Conservation (phyloP, 1,284 basidiomycete species). For the Puccinia horiana region DNA sequence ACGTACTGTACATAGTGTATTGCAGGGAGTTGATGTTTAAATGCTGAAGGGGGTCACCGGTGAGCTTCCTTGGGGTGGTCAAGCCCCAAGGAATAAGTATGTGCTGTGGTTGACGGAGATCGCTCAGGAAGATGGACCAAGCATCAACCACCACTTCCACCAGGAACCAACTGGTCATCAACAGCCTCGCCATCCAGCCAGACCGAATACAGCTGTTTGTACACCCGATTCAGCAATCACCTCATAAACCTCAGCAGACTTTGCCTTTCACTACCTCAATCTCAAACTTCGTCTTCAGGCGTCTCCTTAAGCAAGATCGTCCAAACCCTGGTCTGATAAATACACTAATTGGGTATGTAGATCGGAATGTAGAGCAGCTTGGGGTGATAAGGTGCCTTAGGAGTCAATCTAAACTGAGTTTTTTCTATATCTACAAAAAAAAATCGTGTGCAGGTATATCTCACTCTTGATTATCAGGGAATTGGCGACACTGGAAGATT, state of each 20-base stretch:
- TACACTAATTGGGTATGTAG: background rate
- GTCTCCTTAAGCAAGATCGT: background rate
- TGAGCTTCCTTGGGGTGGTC: too few relatives aligned
- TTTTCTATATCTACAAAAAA: background rate
- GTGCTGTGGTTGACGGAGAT: too few relatives aligned
- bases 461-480: slow-evolving; percentile 14
- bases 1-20: too few relatives aligned
- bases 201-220: background rate
- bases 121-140: background rate
- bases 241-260: background rate
- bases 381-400: background rate
- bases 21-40: too few relatives aligned
- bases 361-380: background rate
- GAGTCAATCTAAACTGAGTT: background rate
- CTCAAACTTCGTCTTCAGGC: background rate
- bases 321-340: background rate
- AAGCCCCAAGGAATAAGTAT: too few relatives aligned
- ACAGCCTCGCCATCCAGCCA: background rate
- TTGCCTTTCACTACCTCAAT: slow-evolving; percentile 3
- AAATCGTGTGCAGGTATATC: slow-evolving; percentile 9
- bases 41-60: too few relatives aligned
- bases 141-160: background rate
- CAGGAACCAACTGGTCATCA: background rate
- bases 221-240: background rate
- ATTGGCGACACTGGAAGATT: slow-evolving; percentile 17